phyloP scores from a whole-genome alignment of 257 asterid genomes.

The Solanum phureja region DNA sequence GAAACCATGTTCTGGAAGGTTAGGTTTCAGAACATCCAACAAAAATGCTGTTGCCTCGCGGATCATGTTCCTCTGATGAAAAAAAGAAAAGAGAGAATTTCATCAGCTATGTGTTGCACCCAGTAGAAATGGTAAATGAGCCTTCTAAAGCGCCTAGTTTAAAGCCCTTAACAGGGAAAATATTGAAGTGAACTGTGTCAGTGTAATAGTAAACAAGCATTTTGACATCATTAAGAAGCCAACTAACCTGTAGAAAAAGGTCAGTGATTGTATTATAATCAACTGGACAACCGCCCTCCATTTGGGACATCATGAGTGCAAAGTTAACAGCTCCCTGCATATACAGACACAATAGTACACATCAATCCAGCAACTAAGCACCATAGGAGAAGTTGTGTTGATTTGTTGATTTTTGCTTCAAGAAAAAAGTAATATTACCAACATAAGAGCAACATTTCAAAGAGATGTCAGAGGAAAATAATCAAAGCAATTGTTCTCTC shows the following conservation, averaged over 20 bases:
- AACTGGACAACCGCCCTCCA: constrained; percentile 99
- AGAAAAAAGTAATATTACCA: neutral
- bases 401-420: neutral
- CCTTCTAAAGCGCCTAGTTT: neutral
- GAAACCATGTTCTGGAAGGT: constrained; percentile 87
- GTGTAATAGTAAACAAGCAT: neutral
- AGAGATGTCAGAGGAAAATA: neutral
- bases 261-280: constrained; percentile 97
- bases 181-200: neutral
- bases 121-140: neutral
- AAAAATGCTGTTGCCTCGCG: constrained; percentile 99
- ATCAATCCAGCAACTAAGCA: neutral
- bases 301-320: constrained; percentile 99
- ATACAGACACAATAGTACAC: constrained; percentile 7
- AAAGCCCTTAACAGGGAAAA: neutral
- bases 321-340: constrained; percentile 97
- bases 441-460: neutral
- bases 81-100: neutral
- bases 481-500: neutral
- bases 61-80: constrained; percentile 79
- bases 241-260: constrained; percentile 87
- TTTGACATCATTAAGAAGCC: neutral
- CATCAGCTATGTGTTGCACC: neutral
- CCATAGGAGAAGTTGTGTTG: neutral
- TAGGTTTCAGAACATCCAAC: constrained; percentile 97